Conservation (phyloP, 257 asterid genomes). For the Nicotiana benthamiana region DNA sequence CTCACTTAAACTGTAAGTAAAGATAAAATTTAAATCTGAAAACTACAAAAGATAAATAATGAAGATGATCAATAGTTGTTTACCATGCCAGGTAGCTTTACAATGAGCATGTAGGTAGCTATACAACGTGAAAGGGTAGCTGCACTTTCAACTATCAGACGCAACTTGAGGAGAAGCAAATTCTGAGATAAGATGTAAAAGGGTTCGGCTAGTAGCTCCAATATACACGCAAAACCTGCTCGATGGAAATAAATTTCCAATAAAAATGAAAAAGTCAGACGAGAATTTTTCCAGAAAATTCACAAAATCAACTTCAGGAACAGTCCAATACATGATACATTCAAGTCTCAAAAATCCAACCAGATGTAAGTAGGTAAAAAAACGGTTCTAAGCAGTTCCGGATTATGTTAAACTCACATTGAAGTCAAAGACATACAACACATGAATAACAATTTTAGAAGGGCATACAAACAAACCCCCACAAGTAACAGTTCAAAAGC, state of each 20-base stretch:
- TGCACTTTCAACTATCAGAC: slow-evolving; percentile 67
- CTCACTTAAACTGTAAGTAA: neutral
- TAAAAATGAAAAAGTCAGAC: neutral
- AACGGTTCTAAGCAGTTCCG: neutral
- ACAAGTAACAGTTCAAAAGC: neutral
- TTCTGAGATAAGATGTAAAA: slow-evolving; percentile 88
- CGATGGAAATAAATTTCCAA: neutral
- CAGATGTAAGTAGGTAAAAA: neutral
- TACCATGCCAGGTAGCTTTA: slow-evolving; percentile 66
- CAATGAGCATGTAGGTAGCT: slow-evolving; percentile 59
- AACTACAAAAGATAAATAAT: neutral
- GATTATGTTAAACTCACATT: neutral
- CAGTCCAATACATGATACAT: neutral
- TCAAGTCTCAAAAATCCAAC: neutral
- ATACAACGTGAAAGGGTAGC: slow-evolving; percentile 84
- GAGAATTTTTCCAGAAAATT: neutral
- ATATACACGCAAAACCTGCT: slow-evolving; percentile 82
- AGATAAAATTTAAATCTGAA: neutral
- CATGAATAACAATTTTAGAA: neutral
- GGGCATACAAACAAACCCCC: neutral
- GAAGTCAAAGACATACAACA: neutral
- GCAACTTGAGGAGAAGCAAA: slow-evolving; percentile 72
- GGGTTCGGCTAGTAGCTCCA: slow-evolving; percentile 95
- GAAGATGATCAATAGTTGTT: neutral
- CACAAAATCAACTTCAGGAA: neutral